Conservation (phyloP, 192 early-diverging fungal genomes). For the Allomyces arbusculus region DNA sequence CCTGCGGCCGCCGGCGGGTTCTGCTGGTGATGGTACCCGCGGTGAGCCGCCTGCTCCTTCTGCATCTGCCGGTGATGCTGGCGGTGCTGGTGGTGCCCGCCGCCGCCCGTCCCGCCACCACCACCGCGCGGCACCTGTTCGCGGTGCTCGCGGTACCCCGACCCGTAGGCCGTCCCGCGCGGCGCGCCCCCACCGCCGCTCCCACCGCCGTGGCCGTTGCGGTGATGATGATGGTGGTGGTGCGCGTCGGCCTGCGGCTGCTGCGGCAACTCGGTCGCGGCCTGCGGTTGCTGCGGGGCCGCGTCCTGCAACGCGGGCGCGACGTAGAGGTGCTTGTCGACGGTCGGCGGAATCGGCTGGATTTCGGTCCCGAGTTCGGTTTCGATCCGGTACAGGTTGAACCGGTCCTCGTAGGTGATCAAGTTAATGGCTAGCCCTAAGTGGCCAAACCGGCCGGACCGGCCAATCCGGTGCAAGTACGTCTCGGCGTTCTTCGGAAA, state of each 20-base stretch:
- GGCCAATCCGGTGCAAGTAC: slow-evolving; percentile 94
- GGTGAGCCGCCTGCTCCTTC: no score
- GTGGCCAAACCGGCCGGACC: slow-evolving; percentile 90
- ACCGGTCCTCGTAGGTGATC: slow-evolving; percentile 93
- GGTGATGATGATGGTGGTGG: not conserved
- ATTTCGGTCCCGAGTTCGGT: slow-evolving; percentile 97
- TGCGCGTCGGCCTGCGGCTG: not conserved
- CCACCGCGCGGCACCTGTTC: not conserved
- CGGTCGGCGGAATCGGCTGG: slow-evolving; percentile 87
- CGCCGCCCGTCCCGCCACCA: not conserved
- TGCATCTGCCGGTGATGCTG: no score
- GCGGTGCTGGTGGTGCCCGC: not conserved
- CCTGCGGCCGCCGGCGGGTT: no score
- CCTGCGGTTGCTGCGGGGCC: slow-evolving; percentile 28
- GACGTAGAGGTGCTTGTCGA: slow-evolving; percentile 81
- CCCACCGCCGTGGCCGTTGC: not conserved
- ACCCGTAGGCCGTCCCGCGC: no score
- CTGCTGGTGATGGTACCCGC: no score
- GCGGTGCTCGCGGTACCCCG: not conserved
- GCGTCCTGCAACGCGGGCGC: slow-evolving; percentile 53
- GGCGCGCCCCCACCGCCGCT: not conserved
- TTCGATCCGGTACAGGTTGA: slow-evolving; percentile 95
- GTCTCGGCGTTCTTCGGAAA: slow-evolving; percentile 99
- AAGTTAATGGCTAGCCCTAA: slow-evolving; percentile 94
- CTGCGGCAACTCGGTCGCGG: not conserved